Percentiles rank a stretch among this genome's conserved stretches.
Evolutionary conservation across 331 rosid species (phyloP).

Genomic region (Stylosanthes scabra): DNA sequence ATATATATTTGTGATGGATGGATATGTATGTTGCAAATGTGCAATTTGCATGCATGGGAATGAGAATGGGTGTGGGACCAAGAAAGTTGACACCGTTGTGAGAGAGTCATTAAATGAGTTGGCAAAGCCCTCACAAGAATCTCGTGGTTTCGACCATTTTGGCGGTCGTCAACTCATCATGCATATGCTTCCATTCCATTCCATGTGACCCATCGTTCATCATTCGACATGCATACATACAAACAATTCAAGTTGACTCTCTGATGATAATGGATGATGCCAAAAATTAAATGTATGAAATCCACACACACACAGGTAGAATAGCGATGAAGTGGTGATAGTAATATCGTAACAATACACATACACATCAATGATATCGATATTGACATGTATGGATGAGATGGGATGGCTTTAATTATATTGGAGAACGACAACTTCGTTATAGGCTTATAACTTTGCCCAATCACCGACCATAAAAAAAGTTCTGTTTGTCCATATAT

Average conservation of each 20-base stretch:
- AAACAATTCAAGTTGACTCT: slow-evolving; percentile 38
- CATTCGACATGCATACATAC: not conserved
- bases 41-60: not conserved
- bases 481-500: slow-evolving; percentile 37
- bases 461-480: slow-evolving; percentile 57
- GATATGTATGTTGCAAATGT: not conserved
- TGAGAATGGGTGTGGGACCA: not conserved
- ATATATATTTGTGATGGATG: not conserved
- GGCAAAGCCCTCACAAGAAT: slow-evolving; percentile 44
- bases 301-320: not conserved
- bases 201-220: slow-evolving; percentile 28
- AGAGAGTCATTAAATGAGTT: slow-evolving; percentile 35
- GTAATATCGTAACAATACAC: not conserved
- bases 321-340: not conserved
- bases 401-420: too few species aligned
- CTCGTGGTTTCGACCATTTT: slow-evolving; percentile 77
- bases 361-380: not conserved
- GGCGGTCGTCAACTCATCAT: slow-evolving; percentile 57
- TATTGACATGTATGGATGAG: not conserved
- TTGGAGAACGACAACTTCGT: slow-evolving; percentile 12
- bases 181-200: not conserved
- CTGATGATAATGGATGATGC: not conserved
- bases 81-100: slow-evolving; percentile 40
- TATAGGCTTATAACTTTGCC: not conserved
- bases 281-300: slow-evolving; percentile 18